A percentile compares a stretch with the other conserved stretches of the same genome.
These are phyloP conservation scores for Polymyxa betae DNA, from an alignment of 208 protist genomes.

Conservation along the genomic window DNA sequence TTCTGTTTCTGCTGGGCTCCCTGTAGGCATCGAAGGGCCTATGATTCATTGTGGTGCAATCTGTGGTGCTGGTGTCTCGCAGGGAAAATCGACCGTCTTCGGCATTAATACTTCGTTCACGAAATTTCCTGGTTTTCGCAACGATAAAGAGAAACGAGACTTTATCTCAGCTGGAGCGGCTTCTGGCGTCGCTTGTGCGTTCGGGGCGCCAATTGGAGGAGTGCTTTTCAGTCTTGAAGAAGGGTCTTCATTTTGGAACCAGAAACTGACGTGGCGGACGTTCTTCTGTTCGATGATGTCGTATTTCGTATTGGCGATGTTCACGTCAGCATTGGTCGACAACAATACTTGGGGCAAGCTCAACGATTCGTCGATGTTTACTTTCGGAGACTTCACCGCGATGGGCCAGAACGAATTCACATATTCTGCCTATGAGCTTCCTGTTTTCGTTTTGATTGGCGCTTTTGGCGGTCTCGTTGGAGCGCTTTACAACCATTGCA, in stretches of 20 bases:
- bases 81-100: constrained; percentile 62
- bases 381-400: constrained; percentile 47
- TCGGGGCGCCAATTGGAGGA: constrained; percentile 90
- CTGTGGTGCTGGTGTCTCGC: constrained; percentile 85
- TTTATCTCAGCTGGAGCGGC: constrained; percentile 89
- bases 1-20: constrained; percentile 83
- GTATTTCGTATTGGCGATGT: constrained; percentile 78
- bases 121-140: constrained; percentile 55
- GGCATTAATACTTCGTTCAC: constrained; percentile 55
- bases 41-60: constrained; percentile 93
- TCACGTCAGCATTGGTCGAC: constrained; percentile 70
- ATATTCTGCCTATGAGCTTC: constrained; percentile 79
- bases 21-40: constrained; percentile 88
- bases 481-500: constrained; percentile 83
- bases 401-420: neutral
- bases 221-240: constrained; percentile 93
- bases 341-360: constrained; percentile 65
- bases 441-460: constrained; percentile 83
- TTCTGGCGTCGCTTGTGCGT: constrained; percentile 89
- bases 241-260: constrained; percentile 83
- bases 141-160: constrained; percentile 87
- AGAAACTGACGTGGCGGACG: constrained; percentile 82
- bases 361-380: constrained; percentile 68
- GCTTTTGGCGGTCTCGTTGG: constrained; percentile 79
- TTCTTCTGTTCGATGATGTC: constrained; percentile 88